Base-by-base conservation (phyloP, 805 yeast genomes). In the Hanseniaspora thailandica region DNA sequence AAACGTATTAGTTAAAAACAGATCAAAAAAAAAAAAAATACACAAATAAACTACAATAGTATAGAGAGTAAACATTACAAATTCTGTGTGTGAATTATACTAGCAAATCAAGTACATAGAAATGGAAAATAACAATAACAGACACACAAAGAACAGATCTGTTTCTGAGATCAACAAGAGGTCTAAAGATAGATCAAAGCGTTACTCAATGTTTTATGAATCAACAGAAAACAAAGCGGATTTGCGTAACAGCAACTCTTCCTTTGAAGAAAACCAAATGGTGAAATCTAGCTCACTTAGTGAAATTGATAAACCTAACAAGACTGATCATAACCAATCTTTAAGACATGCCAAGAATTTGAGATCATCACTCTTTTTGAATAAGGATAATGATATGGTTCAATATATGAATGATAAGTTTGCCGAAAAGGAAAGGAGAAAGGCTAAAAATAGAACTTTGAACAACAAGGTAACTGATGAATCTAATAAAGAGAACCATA, bases 341-440 rank as follows among this genome's bases (percentile, higher is more conserved):
- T 40, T 62, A 15, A 68, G 64, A 25, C 70, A 67, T 57, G 67
- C 65, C 5, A 59, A 61, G 26, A 64, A 61, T 35, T 63, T 67
- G 38, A 60, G 69, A 56, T 63, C 66, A 51, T 67, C 70, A 2
- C 47, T 67, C 34, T 51, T 67, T 12, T 43, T 65, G 25, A 60
- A 60, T 36, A 68, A 65, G 26, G 51, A 45, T 28, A 41, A 52
- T 26, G 47, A 40, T 19, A 39, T 52, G 51, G 47, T 45, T 2
- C 25, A 40, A 19, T 47, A 53, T 43, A 41, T 33, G 39, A 17
- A 47, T 12, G 45, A 47, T 7, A 47, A 28, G 19, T 28, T 43
- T 26, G 39, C 25, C 12, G 35, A 31, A 23, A 10, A 23, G 22
- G 19, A 35, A 25, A 23, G 30, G 3, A 36, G 15, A 36, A 20